Conservation (phyloP, 208 protist genomes). For the Leishmania tarentolae region DNA sequence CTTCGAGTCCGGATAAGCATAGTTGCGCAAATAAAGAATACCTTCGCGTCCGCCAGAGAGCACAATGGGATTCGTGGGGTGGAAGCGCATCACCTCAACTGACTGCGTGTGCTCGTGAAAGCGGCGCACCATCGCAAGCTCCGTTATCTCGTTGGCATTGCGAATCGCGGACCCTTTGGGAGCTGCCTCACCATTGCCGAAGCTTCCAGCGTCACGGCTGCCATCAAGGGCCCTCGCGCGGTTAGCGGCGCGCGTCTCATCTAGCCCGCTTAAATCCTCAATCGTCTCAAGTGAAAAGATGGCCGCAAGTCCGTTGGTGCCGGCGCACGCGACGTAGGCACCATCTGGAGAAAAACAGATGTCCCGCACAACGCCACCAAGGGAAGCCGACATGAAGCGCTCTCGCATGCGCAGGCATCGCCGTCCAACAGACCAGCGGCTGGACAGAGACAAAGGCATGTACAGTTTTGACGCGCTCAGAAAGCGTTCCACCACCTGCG, state of each 20-base stretch:
- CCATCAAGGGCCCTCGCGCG: slow-evolving; percentile 41
- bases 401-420: slow-evolving; percentile 64
- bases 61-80: slow-evolving; percentile 62
- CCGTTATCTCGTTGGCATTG: slow-evolving; percentile 85
- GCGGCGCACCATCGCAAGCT: slow-evolving; percentile 69
- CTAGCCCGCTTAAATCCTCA: slow-evolving; percentile 63
- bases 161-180: slow-evolving; percentile 27
- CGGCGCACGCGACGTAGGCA: slow-evolving; percentile 60
- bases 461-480: slow-evolving; percentile 79
- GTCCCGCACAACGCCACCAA: slow-evolving; percentile 70
- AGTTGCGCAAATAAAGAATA: slow-evolving; percentile 68
- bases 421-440: slow-evolving; percentile 52
- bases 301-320: slow-evolving; percentile 67
- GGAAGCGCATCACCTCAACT: slow-evolving; percentile 81
- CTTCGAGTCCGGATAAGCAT: slow-evolving; percentile 56
- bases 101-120: slow-evolving; percentile 75
- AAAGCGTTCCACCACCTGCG: slow-evolving; percentile 76
- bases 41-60: slow-evolving; percentile 73
- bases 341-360: slow-evolving; percentile 75
- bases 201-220: slow-evolving; percentile 24
- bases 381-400: slow-evolving; percentile 66
- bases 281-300: slow-evolving; percentile 76
- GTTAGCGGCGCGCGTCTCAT: slow-evolving; percentile 70
- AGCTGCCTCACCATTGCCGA: slow-evolving; percentile 14
- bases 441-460: slow-evolving; percentile 59